Conservation (phyloP, 768 basidiomycete genomes). For the Mycena vulgaris region DNA sequence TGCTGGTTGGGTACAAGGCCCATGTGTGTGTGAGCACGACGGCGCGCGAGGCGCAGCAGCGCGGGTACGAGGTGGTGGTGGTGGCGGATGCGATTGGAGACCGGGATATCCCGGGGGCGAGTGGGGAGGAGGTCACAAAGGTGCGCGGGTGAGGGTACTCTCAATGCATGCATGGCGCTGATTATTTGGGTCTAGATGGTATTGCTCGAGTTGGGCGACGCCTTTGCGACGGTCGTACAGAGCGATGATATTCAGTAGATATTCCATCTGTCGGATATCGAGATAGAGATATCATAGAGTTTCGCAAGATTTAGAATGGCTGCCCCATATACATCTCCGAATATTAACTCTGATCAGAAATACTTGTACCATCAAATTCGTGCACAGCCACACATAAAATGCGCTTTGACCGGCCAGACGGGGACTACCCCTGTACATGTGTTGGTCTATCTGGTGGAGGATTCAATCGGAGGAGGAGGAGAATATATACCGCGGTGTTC, state of each 20-base stretch:
- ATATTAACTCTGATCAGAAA: no score
- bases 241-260: conserved; percentile 21
- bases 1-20: conserved; percentile 29
- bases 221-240: conserved; percentile 20
- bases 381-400: no score
- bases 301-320: no score
- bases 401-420: no score
- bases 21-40: conserved; percentile 35
- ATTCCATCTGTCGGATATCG: no score
- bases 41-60: conserved; percentile 24
- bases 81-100: conserved; percentile 27
- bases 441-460: no score
- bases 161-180: not conserved
- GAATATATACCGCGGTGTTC: no score
- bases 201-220: conserved; percentile 17
- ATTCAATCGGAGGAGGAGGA: no score
- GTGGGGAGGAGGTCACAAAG: conserved; percentile 12
- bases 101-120: conserved; percentile 26
- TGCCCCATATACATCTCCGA: no score
- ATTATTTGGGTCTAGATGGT: conserved; percentile 9
- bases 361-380: no score
- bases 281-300: no score
- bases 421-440: no score
- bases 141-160: not conserved
- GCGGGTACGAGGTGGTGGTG: conserved; percentile 18